phyloP scores from a whole-genome alignment of 2,329 filamentous ascomycete species.

The Parascedosporium putredinis region DNA sequence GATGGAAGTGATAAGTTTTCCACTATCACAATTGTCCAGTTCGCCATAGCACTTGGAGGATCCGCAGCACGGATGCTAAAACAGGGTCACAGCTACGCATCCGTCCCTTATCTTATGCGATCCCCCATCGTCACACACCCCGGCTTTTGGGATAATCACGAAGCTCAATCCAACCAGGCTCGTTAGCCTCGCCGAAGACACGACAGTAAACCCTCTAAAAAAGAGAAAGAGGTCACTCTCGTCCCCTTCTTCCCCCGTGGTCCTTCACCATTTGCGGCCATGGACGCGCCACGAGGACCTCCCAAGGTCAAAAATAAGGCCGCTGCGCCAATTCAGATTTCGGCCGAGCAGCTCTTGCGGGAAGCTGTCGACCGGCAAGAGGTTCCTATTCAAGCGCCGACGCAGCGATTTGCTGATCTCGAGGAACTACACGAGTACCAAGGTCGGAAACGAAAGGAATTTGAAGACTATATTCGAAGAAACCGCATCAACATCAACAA shows the following conservation, averaged over 20 bases:
- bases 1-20: no score
- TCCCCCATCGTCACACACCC: no score
- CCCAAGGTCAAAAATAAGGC: slow-evolving; percentile 99
- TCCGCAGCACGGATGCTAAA: no score
- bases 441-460: slow-evolving; percentile 89
- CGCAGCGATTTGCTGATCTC: slow-evolving; percentile 88
- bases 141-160: no score
- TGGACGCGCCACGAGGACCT: slow-evolving; percentile 86
- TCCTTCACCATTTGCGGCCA: slow-evolving; percentile 28
- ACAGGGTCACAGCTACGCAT: no score
- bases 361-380: slow-evolving; percentile 97
- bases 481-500: slow-evolving; percentile 96
- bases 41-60: no score
- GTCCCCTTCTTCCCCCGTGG: slow-evolving; percentile 6
- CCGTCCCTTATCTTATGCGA: no score
- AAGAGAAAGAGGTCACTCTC: no score
- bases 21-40: no score
- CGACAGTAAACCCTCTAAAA: no score
- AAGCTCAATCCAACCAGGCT: no score
- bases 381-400: slow-evolving; percentile 74
- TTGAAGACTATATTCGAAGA: slow-evolving; percentile 93
- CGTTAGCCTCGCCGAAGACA: no score
- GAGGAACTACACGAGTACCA: slow-evolving; percentile 98
- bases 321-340: slow-evolving; percentile 81
- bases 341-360: slow-evolving; percentile 90